Evolutionary conservation across 2,329 filamentous ascomycete genomes (phyloP), one percentile per base, ranked within the genome.

Genomic region (Aureobasidium melanogenum): DNA sequence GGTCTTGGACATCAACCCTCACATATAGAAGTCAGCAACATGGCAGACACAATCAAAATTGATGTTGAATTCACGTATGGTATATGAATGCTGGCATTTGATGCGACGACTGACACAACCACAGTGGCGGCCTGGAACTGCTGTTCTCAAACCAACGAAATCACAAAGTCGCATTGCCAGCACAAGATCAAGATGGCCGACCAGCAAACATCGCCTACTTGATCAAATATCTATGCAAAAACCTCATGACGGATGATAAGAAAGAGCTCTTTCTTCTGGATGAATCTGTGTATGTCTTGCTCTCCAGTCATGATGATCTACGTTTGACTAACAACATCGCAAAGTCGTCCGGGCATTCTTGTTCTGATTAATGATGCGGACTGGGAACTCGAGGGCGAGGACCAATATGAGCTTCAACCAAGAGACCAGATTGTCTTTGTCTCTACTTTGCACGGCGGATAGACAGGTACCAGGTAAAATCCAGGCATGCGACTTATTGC

Each of bases 311-410:
- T n/a, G 17, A 3, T 3, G 26, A 14, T 43, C 19, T 14, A 48
- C 9, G 5, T 22, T 4, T n/a, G 46, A 44, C 36, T 47, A 30
- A 60, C 63, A 68, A 67, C 5, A 63, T 48, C 26, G 68, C 71
- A 28, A 61, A 97, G 93, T 63, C 91, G 94, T 58, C 94, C 94
- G 5, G 94, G 94, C 2, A 96, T 99, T 73, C 83, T 99, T 46
- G 93, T 97, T 30, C 81, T 99, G 62, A 96, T 99, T 74, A 99
- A 99, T 72, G 94, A 99, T 69, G 90, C 91, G 28, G 94, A 99
- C 74, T 99, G 94, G 94, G 94, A 97, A 74, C 83, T 99, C 14
- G 94, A 97, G 75, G 94, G 92, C 19, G 93, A 97, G 75, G 91
- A 94, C 71, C 82, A 85, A 66, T 97, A 97, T 72, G 87, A 91